A percentile compares a stretch with the other conserved stretches of the same genome.
Conservation (phyloP, 352 stramenopile species). For the Pythium chondricola region DNA sequence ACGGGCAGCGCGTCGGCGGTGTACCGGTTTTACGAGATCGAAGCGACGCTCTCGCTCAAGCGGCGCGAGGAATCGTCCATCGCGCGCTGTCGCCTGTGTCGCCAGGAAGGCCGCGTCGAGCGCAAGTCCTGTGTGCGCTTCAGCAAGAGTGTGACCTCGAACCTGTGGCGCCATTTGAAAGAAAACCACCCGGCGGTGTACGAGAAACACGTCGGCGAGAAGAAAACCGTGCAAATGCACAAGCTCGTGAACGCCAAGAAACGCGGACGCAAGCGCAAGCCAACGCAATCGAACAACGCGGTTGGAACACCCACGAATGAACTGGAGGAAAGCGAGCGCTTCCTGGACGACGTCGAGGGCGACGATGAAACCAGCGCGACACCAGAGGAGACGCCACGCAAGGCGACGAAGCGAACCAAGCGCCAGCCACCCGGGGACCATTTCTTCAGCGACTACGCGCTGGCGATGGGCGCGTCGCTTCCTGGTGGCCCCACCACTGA, state of each 20-base stretch:
- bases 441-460: conserved; percentile 35
- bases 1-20: conserved; percentile 47
- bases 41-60: conserved; percentile 49
- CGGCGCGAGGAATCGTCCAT: conserved; percentile 69
- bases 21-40: conserved; percentile 77
- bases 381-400: neutral
- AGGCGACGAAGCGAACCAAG: conserved; percentile 32
- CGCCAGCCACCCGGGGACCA: conserved; percentile 18
- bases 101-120: conserved; percentile 48
- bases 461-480: conserved; percentile 8
- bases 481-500: neutral
- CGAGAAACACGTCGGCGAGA: conserved; percentile 60
- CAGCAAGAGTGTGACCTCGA: conserved; percentile 82
- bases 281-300: neutral
- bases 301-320: neutral
- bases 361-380: neutral
- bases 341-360: conserved; percentile 14
- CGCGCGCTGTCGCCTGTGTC: conserved; percentile 57
- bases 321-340: conserved; percentile 11
- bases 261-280: conserved; percentile 56
- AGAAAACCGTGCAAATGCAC: conserved; percentile 77
- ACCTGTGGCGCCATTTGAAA: conserved; percentile 76
- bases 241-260: conserved; percentile 43
- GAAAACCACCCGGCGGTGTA: conserved; percentile 78
- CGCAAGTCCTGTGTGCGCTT: conserved; percentile 69